These are phyloP conservation scores for Aspergillus costaricaensis DNA, from an alignment of 2,329 filamentous ascomycete species.

Conservation along the genomic window DNA sequence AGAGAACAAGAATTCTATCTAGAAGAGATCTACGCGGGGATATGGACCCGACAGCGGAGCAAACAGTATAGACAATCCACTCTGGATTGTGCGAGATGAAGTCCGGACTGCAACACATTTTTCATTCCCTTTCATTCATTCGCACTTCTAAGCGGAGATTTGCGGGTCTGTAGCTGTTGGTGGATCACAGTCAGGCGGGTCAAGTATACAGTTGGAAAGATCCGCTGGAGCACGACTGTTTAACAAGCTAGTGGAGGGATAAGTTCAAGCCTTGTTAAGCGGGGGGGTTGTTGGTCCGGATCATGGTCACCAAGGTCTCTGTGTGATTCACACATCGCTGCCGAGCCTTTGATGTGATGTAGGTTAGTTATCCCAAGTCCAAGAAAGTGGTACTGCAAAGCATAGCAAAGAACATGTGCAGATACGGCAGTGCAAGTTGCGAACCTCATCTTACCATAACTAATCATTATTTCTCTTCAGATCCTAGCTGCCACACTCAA, in stretches of 20 bases:
- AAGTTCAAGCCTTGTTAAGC: background rate
- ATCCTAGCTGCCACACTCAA: slow-evolving; percentile 23
- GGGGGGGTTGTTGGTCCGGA: background rate
- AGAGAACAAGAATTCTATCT: too few species aligned
- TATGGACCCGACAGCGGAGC: too few species aligned
- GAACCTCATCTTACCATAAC: background rate
- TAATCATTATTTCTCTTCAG: background rate
- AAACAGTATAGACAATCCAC: background rate
- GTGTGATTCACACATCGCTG: too few species aligned
- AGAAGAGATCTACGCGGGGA: too few species aligned
- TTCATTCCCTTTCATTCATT: background rate
- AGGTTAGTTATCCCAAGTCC: background rate
- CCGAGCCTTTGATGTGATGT: background rate
- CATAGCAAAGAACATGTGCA: background rate
- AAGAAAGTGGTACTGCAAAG: background rate
- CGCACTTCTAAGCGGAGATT: background rate
- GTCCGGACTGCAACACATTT: background rate
- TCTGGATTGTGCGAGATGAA: background rate
- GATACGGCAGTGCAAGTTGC: background rate
- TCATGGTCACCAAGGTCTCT: background rate
- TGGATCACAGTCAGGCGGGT: background rate
- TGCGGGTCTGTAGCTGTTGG: background rate
- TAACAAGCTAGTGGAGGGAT: background rate
- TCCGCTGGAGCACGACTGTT: background rate
- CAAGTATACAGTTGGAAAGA: background rate